phyloP scores from a whole-genome alignment of 164 flowering plant species.

The Dillenia suffruticosa region DNA sequence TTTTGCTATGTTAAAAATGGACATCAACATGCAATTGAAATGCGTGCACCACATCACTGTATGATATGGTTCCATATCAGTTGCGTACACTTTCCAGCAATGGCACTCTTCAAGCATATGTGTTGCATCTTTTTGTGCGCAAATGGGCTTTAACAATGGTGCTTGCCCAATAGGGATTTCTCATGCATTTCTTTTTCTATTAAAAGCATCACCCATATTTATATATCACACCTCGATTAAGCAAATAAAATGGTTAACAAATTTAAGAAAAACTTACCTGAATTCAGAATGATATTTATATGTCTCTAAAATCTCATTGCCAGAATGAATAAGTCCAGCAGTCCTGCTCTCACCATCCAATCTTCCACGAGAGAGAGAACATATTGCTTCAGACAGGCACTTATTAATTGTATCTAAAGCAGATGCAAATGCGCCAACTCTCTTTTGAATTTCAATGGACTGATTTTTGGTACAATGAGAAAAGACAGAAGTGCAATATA shows the following conservation, averaged over 20 bases:
- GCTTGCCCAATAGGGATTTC: too few species aligned
- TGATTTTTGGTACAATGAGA: constrained; percentile 22
- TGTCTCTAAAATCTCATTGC: constrained; percentile 76
- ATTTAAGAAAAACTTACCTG: constrained; percentile 43
- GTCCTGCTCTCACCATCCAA: constrained; percentile 91
- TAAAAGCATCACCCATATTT: too few species aligned
- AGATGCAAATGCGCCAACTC: constrained; percentile 87
- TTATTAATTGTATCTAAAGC: constrained; percentile 92
- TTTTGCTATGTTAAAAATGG: too few species aligned
- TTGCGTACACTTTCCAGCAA: too few species aligned
- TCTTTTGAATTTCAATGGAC: constrained; percentile 89
- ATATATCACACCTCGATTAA: too few species aligned
- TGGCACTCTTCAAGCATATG: too few species aligned
- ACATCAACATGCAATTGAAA: too few species aligned
- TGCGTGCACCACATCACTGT: too few species aligned
- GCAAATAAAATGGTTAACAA: not conserved
- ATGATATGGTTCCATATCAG: too few species aligned
- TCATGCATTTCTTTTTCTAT: too few species aligned
- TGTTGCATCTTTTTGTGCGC: too few species aligned
- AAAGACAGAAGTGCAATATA: not conserved
- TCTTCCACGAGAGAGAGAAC: constrained; percentile 81
- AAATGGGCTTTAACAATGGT: too few species aligned
- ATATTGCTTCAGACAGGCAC: constrained; percentile 90
- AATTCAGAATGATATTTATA: constrained; percentile 68
- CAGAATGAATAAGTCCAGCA: constrained; percentile 80